phyloP scores from a whole-genome alignment of 2,329 filamentous ascomycete genomes.

The Aspergillus felis region DNA sequence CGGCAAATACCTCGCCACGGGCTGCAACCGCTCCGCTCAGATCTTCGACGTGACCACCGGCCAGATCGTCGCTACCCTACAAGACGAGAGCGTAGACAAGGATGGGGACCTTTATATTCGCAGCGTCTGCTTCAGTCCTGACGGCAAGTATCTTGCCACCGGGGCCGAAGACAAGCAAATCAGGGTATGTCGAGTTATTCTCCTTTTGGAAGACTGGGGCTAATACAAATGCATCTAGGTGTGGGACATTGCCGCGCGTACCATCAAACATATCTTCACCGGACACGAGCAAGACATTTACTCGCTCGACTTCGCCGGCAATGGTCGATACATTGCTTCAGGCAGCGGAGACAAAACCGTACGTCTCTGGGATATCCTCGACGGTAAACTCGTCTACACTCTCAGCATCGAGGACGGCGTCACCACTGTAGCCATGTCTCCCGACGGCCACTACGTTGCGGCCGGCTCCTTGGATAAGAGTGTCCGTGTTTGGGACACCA shows the following conservation, averaged over 20 bases:
- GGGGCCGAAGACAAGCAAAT: conserved; percentile 98
- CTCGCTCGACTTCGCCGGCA: conserved; percentile 88
- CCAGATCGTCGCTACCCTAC: conserved; percentile 81
- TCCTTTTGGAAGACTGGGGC: background rate
- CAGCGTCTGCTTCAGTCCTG: conserved; percentile 97
- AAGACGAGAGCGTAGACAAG: conserved; percentile 82
- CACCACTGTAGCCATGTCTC: conserved; percentile 94
- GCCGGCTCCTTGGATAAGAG: conserved; percentile 96
- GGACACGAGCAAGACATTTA: conserved; percentile 99
- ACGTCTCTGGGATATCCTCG: conserved; percentile 91
- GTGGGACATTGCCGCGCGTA: conserved; percentile 83
- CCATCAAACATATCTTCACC: conserved; percentile 88
- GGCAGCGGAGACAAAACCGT: conserved; percentile 93
- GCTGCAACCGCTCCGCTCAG: conserved; percentile 98
- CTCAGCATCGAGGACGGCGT: conserved; percentile 95
- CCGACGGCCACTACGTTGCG: conserved; percentile 88
- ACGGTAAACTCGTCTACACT: conserved; percentile 74
- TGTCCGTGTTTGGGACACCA: conserved; percentile 93
- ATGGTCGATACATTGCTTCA: conserved; percentile 90
- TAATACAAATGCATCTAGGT: conserved; percentile 54
- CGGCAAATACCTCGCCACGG: conserved; percentile 92
- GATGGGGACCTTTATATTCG: conserved; percentile 93
- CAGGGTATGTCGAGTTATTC: conserved; percentile 57
- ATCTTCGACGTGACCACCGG: conserved; percentile 92
- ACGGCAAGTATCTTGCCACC: conserved; percentile 88